phyloP scores from a whole-genome alignment of 805 yeast species.

The Ogataea neopini region DNA sequence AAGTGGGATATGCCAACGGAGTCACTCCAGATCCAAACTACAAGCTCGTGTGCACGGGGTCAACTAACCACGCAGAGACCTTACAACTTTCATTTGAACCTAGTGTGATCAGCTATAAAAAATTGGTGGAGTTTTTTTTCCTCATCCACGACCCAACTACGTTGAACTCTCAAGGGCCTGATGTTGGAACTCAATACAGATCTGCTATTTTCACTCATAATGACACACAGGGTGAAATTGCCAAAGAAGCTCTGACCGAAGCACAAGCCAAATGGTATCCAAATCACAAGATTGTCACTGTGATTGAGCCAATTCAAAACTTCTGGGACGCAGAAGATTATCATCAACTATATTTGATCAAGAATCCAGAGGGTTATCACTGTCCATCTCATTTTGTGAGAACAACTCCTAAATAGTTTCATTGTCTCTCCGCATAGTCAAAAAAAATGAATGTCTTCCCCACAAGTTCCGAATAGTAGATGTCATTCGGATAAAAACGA shows the following conservation, averaged over 20 bases:
- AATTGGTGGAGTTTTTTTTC: constrained; percentile 80
- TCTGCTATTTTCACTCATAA: constrained; percentile 72
- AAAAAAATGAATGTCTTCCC: neutral
- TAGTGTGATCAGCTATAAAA: constrained; percentile 51
- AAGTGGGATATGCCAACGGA: constrained; percentile 94
- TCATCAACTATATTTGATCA: constrained; percentile 79
- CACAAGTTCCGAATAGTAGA: no score
- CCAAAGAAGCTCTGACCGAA: constrained; percentile 44
- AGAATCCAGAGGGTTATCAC: constrained; percentile 84
- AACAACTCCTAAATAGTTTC: constrained; percentile 49
- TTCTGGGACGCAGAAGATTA: constrained; percentile 96
- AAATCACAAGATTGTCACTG: constrained; percentile 66
- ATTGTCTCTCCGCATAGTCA: no score
- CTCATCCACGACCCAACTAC: constrained; percentile 95
- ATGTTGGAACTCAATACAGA: constrained; percentile 86
- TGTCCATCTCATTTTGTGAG: constrained; percentile 89
- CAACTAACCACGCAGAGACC: constrained; percentile 80
- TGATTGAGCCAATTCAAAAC: constrained; percentile 60
- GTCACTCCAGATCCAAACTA: constrained; percentile 54
- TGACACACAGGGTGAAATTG: constrained; percentile 46
- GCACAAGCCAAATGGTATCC: constrained; percentile 78
- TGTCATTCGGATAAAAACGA: neutral
- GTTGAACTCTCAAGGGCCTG: constrained; percentile 80
- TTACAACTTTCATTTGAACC: constrained; percentile 86
- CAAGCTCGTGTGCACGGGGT: constrained; percentile 70